Percentiles rank a stretch among this genome's conserved stretches.
Evolutionary conservation across 1,284 basidiomycete genomes (phyloP).

Genomic region (Apiotrichum laibachii): DNA sequence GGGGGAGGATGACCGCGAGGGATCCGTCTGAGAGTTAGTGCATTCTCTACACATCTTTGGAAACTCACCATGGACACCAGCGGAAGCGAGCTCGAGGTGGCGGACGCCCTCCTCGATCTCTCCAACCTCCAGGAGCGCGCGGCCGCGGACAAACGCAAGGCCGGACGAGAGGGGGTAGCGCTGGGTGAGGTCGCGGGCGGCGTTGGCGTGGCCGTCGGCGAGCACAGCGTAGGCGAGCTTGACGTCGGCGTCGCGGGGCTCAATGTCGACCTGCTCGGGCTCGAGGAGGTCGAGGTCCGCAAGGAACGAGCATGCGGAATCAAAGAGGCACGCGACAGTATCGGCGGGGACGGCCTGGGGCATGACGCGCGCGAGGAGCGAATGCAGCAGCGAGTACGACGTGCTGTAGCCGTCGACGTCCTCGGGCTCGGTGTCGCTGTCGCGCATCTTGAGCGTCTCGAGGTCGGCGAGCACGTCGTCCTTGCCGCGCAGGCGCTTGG

Average conservation of each 20-base stretch:
- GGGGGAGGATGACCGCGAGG: constrained; percentile 63
- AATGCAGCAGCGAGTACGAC: constrained; percentile 68
- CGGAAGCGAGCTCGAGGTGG: constrained; percentile 71
- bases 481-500: constrained; percentile 23
- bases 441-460: constrained; percentile 51
- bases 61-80: constrained; percentile 42
- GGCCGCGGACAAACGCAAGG: constrained; percentile 68
- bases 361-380: constrained; percentile 57
- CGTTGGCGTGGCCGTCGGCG: constrained; percentile 62
- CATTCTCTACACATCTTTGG: too few species aligned
- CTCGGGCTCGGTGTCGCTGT: constrained; percentile 17
- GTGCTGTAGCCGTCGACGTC: constrained; percentile 44
- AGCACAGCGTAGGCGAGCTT: constrained; percentile 68
- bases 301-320: constrained; percentile 21
- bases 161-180: constrained; percentile 74
- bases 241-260: constrained; percentile 56
- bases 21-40: constrained; percentile 53
- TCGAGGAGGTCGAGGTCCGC: constrained; percentile 16
- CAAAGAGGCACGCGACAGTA: constrained; percentile 49
- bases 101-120: constrained; percentile 69
- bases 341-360: constrained; percentile 54
- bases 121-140: constrained; percentile 67
- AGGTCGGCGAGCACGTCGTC: constrained; percentile 47
- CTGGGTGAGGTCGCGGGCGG: constrained; percentile 64
- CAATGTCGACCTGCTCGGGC: constrained; percentile 26